A percentile compares a stretch with the other conserved stretches of the same genome.
These are phyloP conservation scores for Pisolithus microcarpus DNA, from an alignment of 768 basidiomycete species.

Conservation along the genomic window DNA sequence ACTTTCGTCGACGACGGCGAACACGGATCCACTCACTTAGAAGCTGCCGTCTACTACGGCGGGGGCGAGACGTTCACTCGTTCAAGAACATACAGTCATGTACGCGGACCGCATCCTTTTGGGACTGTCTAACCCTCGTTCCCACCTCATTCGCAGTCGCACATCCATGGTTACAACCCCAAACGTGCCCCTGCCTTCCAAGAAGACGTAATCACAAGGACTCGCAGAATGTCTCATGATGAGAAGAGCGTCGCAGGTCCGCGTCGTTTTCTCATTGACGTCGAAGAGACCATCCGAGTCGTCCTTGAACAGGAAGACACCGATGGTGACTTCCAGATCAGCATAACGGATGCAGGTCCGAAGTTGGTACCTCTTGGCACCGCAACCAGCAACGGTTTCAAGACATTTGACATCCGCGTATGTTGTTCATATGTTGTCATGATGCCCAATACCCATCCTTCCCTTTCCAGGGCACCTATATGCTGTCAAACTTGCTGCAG, in stretches of 20 bases:
- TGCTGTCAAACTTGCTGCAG: constrained; percentile 98
- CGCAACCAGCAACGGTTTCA: constrained; percentile 96
- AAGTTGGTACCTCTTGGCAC: constrained; percentile 96
- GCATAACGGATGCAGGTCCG: constrained; percentile 91
- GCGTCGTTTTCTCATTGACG: constrained; percentile 90
- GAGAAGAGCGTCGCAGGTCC: constrained; percentile 77
- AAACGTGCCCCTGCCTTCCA: constrained; percentile 66
- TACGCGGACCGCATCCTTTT: constrained; percentile 30
- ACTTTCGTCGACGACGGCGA: constrained; percentile 59
- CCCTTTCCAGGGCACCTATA: constrained; percentile 81
- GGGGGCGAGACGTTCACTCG: constrained; percentile 72
- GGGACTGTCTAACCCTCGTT: constrained; percentile 14
- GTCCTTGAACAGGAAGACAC: constrained; percentile 98
- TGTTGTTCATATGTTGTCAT: constrained; percentile 15
- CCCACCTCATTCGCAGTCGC: constrained; percentile 41
- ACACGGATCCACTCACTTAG: constrained; percentile 45
- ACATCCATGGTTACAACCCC: constrained; percentile 65
- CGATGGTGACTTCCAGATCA: constrained; percentile 94
- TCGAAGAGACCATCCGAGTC: constrained; percentile 95
- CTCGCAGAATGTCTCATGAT: constrained; percentile 86
- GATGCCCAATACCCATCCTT: constrained; percentile 5
- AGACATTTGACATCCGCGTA: constrained; percentile 92
- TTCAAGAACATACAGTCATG: constrained; percentile 82
- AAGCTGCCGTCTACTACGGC: constrained; percentile 79
- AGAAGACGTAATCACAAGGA: constrained; percentile 65